Evolutionary conservation across 2,329 filamentous ascomycete genomes (phyloP), one percentile per base, ranked within the genome.

Genomic region (Pseudocercospora pini-densiflorae): DNA sequence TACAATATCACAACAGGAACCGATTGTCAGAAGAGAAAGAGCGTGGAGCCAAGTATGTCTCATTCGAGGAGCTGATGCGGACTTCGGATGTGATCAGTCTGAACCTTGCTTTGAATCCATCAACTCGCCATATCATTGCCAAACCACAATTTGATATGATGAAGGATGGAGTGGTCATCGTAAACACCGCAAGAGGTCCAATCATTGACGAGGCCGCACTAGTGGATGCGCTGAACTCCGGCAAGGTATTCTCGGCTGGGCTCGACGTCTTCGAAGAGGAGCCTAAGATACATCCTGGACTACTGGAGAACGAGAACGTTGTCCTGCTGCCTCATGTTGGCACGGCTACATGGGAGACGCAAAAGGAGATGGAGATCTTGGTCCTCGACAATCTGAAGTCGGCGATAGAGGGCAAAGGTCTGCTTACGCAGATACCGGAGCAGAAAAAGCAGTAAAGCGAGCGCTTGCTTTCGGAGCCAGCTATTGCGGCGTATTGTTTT

Each of bases 251-350:
- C 65, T 83, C 84, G 2, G 84, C 81, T 0, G 87, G 86, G 0
- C 73, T 88, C 33, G 86, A 88, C 67, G 86, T 88, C 9, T 88
- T 84, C 62, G 86, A 88, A 73, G 80, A 84, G 59, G 86, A 88
- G 76, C 85, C 84, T 31, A 83, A 81, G 70, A 81, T 84, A 55
- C 82, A 88, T 68, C 79, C 80, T 0, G 86, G 84, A 0, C 74
- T 85, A 59, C 66, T 86, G 59, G 79, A 81, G 40, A 78, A 83
- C 59, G 79, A 81, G 71, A 84, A 85, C 59, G 81, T 80, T 3
- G 85, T 88, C 70, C 71, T 89, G 69, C 74, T 88, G 68, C 87
- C 87, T 45, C 87, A 89, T 71, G 84, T 89, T 69, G 87, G 87
- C 21, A 89, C 87, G 1, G 83, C 79, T 66, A 88, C 86, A 10